phyloP scores from a whole-genome alignment of 1,139 yeast genomes.

The Zygosaccharomyces sapae region DNA sequence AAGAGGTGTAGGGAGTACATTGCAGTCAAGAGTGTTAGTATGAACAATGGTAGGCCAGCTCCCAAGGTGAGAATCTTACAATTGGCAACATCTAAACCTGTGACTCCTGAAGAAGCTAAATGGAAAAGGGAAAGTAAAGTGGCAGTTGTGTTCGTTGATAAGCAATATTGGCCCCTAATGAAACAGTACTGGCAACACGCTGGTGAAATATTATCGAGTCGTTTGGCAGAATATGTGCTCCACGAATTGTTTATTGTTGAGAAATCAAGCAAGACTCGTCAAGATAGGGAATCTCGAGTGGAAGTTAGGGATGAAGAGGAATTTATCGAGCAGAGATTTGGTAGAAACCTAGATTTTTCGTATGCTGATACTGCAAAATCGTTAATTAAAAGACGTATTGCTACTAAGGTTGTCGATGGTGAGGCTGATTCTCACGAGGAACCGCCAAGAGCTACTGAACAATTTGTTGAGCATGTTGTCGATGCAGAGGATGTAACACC shows the following conservation, averaged over 20 bases:
- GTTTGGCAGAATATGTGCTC: constrained; percentile 80
- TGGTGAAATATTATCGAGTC: constrained; percentile 89
- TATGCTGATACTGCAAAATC: constrained; percentile 71
- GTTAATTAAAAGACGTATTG: constrained; percentile 70
- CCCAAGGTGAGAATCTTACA: constrained; percentile 67
- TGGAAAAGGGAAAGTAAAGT: constrained; percentile 61
- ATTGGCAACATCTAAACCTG: constrained; percentile 68
- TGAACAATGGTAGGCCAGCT: constrained; percentile 14
- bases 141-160: constrained; percentile 67
- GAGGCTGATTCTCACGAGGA: constrained; percentile 24
- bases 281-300: constrained; percentile 17
- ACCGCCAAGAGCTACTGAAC: constrained; percentile 6
- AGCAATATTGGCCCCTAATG: constrained; percentile 52
- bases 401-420: constrained; percentile 52
- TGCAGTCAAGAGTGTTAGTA: constrained; percentile 34
- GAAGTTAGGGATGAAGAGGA: constrained; percentile 53
- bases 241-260: constrained; percentile 47
- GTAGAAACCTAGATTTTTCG: constrained; percentile 77
- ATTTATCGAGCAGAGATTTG: constrained; percentile 84
- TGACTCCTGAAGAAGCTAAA: constrained; percentile 53
- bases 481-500: constrained; percentile 1
- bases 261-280: constrained; percentile 19
- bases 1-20: constrained; percentile 81
- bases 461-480: constrained; percentile 8
- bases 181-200: constrained; percentile 95